Percentiles rank a stretch among this genome's conserved stretches.
Conservation (phyloP, 169 alveolate species). For the Plasmodium yoelii region DNA sequence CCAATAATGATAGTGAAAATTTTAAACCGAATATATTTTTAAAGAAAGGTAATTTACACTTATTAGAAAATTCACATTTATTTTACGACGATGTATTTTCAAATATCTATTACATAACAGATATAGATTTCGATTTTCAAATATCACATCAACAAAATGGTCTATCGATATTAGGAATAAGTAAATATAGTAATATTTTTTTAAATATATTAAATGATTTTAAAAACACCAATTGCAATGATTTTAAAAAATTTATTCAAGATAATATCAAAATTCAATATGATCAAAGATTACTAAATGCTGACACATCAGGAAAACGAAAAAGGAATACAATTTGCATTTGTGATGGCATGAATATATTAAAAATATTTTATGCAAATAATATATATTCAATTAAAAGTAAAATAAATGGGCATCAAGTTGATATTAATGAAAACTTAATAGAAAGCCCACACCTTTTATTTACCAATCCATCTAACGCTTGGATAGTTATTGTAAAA, state of each 20-base stretch:
- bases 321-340: conserved; percentile 59
- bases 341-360: conserved; percentile 31
- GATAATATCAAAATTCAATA: conserved; percentile 53
- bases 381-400: conserved; percentile 36
- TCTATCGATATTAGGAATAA: conserved; percentile 29
- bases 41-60: conserved; percentile 17
- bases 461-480: conserved; percentile 17
- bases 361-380: conserved; percentile 46
- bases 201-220: conserved; percentile 38
- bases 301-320: conserved; percentile 65
- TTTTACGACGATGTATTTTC: conserved; percentile 61
- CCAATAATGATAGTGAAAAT: too few species aligned
- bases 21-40: conserved; percentile 5
- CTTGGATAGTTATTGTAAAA: conserved; percentile 69
- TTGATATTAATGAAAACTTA: conserved; percentile 60
- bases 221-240: conserved; percentile 11
- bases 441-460: conserved; percentile 32
- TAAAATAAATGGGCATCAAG: conserved; percentile 55
- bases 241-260: conserved; percentile 41
- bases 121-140: conserved; percentile 36
- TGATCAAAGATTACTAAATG: conserved; percentile 53
- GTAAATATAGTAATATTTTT: conserved; percentile 37
- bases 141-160: conserved; percentile 42
- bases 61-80: conserved; percentile 37
- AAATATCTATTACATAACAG: conserved; percentile 8